Evolutionary conservation across 2,329 filamentous ascomycete species (phyloP).

Genomic region (Arthrobotrys megalospora): DNA sequence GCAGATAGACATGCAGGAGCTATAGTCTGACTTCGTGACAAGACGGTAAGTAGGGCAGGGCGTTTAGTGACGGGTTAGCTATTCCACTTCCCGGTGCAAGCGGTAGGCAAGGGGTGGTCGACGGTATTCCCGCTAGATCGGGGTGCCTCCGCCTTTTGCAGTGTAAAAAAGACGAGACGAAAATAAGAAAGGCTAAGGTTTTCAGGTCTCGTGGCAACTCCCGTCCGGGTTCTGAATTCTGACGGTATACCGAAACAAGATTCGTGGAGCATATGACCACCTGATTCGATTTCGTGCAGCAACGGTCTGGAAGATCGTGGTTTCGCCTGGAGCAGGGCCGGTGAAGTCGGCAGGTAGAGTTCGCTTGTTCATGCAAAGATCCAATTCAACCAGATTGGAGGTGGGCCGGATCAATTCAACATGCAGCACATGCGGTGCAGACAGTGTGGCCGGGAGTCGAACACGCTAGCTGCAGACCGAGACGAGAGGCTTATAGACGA

Average conservation of each 20-base stretch:
- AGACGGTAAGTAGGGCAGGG: slow-evolving; percentile 40
- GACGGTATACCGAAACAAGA: slow-evolving; percentile 37
- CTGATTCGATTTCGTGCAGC: slow-evolving; percentile 60
- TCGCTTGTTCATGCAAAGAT: slow-evolving; percentile 61
- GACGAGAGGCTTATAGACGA: slow-evolving; percentile 50
- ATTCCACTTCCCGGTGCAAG: slow-evolving; percentile 48
- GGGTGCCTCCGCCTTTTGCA: slow-evolving; percentile 44
- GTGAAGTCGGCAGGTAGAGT: slow-evolving; percentile 48
- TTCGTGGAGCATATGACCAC: slow-evolving; percentile 61
- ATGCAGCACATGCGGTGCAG: slow-evolving; percentile 51
- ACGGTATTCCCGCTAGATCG: slow-evolving; percentile 55
- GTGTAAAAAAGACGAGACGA: slow-evolving; percentile 54
- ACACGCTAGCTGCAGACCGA: slow-evolving; percentile 51
- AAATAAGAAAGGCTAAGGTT: slow-evolving; percentile 46
- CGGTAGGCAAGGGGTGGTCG: slow-evolving; percentile 44
- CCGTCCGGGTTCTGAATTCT: slow-evolving; percentile 44
- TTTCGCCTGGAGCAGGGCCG: slow-evolving; percentile 49
- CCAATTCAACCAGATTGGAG: slow-evolving; percentile 59
- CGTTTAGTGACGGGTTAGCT: slow-evolving; percentile 58
- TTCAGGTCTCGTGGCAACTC: slow-evolving; percentile 48
- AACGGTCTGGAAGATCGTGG: slow-evolving; percentile 54
- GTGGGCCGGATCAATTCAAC: slow-evolving; percentile 60
- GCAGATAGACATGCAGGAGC: slow-evolving; percentile 56
- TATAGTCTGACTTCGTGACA: slow-evolving; percentile 53
- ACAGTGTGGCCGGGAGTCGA: slow-evolving; percentile 42